Base-by-base conservation (phyloP, 1,284 basidiomycete species). In the Boletus smithii region DNA sequence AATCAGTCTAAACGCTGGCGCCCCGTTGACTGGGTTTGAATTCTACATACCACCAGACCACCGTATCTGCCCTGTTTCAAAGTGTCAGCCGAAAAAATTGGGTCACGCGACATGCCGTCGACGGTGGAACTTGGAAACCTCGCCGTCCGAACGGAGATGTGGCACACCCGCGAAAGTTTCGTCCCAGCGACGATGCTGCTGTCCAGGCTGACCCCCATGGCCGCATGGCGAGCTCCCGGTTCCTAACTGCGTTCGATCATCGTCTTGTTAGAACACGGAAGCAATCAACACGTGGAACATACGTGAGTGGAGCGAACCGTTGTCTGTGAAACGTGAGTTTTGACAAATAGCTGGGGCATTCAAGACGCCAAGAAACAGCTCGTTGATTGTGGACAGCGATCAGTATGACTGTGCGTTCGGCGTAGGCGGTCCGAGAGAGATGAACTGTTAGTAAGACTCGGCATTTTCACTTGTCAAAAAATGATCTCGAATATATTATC, bases 41-140 rank as follows among this genome's bases (percentile, higher is more conserved):
- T 39, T 42, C 39, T n/a, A n/a, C 24, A 20, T 18, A 17, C 36
- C 13, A 37, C 30, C 44, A 33, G 27, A 24, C 36, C 42, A 18
- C 29, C 29, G 31, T n/a, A 23, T 9, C 11, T 20, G 57, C 60
- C 58, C 62, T 65, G 58, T 60, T 60, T 65, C 62, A 61, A 36
- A 24, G 11, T 3, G 8, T 4, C 49, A 43, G 46, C 49, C 42
- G 38, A 48, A 34, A 45, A 42, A 41, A 31, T 16, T 32, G 40
- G 32, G 32, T 57, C 59, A 60, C 55, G 60, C 58, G 60, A 62
- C 51, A 20, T n/a, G n/a, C n/a, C n/a, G n/a, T n/a, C n/a, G n/a
- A 34, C 41, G 41, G 46, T 59, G 48, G 33, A 46, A 42, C 27
- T 44, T 45, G 44, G 60, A 41, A 36, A 27, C 31, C 11, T 22